Evolutionary conservation across 2,329 filamentous ascomycete genomes (phyloP), one percentile per base, ranked within the genome.

Genomic region (Fusarium redolens): DNA sequence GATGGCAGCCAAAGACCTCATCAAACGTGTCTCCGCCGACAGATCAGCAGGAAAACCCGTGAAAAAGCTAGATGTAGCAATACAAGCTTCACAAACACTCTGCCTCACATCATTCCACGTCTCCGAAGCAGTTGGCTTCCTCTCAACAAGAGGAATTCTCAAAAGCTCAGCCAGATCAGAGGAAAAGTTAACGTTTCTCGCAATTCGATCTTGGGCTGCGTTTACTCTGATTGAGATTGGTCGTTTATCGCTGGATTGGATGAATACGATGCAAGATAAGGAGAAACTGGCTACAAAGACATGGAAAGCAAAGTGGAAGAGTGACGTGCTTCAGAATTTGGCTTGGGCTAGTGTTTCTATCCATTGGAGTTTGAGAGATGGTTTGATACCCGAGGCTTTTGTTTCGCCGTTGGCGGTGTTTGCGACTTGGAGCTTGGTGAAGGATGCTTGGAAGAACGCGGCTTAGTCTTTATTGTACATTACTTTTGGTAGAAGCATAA

Each of bases 361-460:
- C 10, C 63, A 66, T 50, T 66, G 63, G 63, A 37, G 63, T 50
- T 13, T 66, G 14, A 61, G 30, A 11, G 14, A 56, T 5, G 63
- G 50, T 0, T 30, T 66, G 14, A 35, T 66, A 64, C 60, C 63
- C 4, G 63, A 64, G 59, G 12, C 30, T n/a, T 22, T 50, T 28
- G 63, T 63, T 13, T 64, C 58, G 33, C 59, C 58, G 8, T 25
- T 66, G 20, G 48, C 63, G 7, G 48, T 66, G 7, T 66, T 64
- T 37, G 59, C 63, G 20, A 64, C 63, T 13, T 64, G 58, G 58
- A 35, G 48, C 5, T n/a, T 66, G 17, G 43, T 66, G 4, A 63
- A 44, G 25, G 63, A 66, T 30, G 59, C 50, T 15, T 66, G 63
- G 63, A 33, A 13, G 10, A 56, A 18, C 11, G 20, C 40, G 6